phyloP scores from a whole-genome alignment of 1,284 basidiomycete species.

The Papiliotrema flavescens region DNA sequence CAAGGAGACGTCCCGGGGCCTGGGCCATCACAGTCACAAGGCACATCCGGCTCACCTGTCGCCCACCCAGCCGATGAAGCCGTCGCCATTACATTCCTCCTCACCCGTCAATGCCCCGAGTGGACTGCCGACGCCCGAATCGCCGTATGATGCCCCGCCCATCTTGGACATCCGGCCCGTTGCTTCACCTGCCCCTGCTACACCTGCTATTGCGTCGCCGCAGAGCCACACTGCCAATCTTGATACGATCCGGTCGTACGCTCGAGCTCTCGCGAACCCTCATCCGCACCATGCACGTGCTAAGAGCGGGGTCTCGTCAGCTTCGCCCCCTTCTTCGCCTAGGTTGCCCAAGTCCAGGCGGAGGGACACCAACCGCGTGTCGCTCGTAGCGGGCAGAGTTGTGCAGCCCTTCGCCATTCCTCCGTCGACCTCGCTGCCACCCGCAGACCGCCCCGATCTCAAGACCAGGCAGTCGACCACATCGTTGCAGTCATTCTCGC shows the following conservation, averaged over 20 bases:
- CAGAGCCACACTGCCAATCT: slow-evolving; percentile 12
- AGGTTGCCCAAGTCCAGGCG: slow-evolving; percentile 36
- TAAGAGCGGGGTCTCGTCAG: background rate
- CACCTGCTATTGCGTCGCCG: background rate
- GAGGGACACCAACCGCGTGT: slow-evolving; percentile 43
- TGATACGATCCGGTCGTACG: slow-evolving; percentile 33
- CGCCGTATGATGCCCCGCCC: slow-evolving; percentile 13
- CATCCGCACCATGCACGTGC: background rate
- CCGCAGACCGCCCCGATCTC: slow-evolving; percentile 9
- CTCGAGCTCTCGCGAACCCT: background rate
- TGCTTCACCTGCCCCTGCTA: no score
- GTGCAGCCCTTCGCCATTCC: slow-evolving; percentile 45
- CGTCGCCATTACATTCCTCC: slow-evolving; percentile 30
- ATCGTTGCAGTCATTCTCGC: slow-evolving; percentile 44
- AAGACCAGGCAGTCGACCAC: slow-evolving; percentile 7
- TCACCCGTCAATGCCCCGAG: slow-evolving; percentile 19
- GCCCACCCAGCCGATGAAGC: slow-evolving; percentile 23
- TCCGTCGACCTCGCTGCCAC: slow-evolving; percentile 32
- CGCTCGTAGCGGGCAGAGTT: slow-evolving; percentile 46
- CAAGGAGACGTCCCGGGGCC: no score
- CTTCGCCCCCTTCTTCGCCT: slow-evolving; percentile 26
- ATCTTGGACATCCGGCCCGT: slow-evolving; percentile 3
- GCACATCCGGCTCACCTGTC: background rate
- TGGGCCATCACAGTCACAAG: background rate
- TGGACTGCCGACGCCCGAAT: slow-evolving; percentile 14